Evolutionary conservation across 495 filamentous ascomycete genomes (phyloP).

Genomic region (Rusavskia elegans): DNA sequence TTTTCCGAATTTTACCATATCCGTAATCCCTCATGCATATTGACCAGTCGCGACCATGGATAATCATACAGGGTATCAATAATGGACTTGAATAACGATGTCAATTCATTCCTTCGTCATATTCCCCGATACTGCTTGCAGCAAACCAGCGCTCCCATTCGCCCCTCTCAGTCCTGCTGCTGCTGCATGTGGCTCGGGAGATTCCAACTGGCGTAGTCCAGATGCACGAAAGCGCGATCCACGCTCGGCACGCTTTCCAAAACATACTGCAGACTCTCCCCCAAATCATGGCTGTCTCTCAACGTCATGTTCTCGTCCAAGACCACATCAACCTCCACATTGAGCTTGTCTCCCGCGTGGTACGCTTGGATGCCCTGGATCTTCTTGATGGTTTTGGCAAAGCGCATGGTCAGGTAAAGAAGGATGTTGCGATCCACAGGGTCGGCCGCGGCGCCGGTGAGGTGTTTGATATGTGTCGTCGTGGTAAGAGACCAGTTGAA

Average conservation of each 20-base stretch:
- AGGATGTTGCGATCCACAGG: constrained; percentile 72
- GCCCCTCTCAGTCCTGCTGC: constrained; percentile 18
- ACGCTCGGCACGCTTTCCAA: constrained; percentile 71
- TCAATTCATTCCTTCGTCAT: too few relatives aligned
- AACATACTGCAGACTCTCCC: constrained; percentile 80
- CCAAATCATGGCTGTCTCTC: constrained; percentile 76
- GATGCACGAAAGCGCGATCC: constrained; percentile 58
- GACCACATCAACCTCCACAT: constrained; percentile 72
- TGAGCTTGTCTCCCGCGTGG: constrained; percentile 77
- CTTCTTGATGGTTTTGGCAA: constrained; percentile 73
- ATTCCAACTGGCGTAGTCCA: constrained; percentile 71
- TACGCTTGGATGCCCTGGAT: constrained; percentile 84
- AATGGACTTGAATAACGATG: too few relatives aligned
- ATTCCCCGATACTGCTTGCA: background rate
- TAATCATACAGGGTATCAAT: too few relatives aligned
- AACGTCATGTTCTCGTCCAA: constrained; percentile 64
- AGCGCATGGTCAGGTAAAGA: constrained; percentile 86
- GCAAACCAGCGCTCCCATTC: background rate
- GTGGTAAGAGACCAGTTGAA: constrained; percentile 70
- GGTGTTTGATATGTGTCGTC: constrained; percentile 61
- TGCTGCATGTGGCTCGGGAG: constrained; percentile 77
- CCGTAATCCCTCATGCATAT: too few relatives aligned
- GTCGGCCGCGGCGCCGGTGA: constrained; percentile 67
- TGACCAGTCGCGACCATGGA: too few relatives aligned
- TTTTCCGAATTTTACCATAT: too few relatives aligned